Evolutionary conservation across 352 stramenopile species (phyloP).

Genomic region (Phytophthora gonapodyides): DNA sequence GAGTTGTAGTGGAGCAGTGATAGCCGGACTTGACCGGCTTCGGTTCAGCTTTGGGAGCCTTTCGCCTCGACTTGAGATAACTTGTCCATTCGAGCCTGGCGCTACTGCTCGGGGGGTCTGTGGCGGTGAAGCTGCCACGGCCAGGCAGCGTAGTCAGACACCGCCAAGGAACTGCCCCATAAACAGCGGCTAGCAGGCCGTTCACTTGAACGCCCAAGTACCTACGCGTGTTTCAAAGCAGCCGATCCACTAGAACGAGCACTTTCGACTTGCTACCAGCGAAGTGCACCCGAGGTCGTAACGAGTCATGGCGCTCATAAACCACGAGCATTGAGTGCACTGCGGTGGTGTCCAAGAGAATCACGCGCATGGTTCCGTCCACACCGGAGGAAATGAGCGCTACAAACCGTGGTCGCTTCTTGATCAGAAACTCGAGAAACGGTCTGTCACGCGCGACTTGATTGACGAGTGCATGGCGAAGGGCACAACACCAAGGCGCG

Average conservation of each 20-base stretch:
- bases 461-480: not conserved
- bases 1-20: not conserved
- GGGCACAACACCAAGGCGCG: not conserved
- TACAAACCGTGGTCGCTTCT: slow-evolving; percentile 11
- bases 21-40: slow-evolving; percentile 12
- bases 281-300: not conserved
- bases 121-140: slow-evolving; percentile 13
- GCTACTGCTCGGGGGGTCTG: slow-evolving; percentile 14
- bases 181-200: slow-evolving; percentile 13
- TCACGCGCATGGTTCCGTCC: slow-evolving; percentile 3
- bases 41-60: slow-evolving; percentile 19
- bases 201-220: not conserved
- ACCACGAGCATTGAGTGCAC: not conserved
- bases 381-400: slow-evolving; percentile 17
- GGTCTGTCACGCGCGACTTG: not conserved
- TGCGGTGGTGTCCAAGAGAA: slow-evolving; percentile 10
- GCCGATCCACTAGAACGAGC: slow-evolving; percentile 4
- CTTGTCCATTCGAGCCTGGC: slow-evolving; percentile 14
- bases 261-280: not conserved
- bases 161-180: slow-evolving; percentile 1
- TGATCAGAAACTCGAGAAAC: slow-evolving; percentile 2
- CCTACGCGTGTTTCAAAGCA: not conserved
- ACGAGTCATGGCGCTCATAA: not conserved
- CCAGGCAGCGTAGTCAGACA: slow-evolving; percentile 12
- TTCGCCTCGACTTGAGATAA: not conserved